These are phyloP conservation scores for Sclerotinia subarctica DNA, from an alignment of 2,329 filamentous ascomycete genomes.

Conservation along the genomic window DNA sequence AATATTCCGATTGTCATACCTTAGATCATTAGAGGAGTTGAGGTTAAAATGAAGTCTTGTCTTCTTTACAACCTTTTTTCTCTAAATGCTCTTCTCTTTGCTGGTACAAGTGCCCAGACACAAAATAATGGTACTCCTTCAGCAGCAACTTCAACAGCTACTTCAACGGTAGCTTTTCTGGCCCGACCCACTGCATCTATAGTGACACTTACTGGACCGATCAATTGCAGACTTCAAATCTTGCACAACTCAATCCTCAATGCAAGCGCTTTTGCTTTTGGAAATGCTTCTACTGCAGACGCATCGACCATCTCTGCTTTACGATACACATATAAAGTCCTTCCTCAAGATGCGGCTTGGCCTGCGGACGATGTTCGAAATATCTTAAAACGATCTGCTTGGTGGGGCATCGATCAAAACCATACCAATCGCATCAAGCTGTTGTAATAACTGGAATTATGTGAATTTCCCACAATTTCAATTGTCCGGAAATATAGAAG, in stretches of 20 bases:
- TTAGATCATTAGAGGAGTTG: not conserved
- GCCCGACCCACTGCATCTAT: not conserved
- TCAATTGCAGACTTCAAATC: not conserved
- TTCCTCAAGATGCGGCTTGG: constrained; percentile 42
- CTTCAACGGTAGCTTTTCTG: not conserved
- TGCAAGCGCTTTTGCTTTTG: constrained; percentile 10
- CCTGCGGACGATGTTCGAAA: constrained; percentile 48
- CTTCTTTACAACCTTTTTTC: not conserved
- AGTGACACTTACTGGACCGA: not conserved
- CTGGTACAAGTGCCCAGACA: not conserved
- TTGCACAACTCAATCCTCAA: constrained; percentile 11
- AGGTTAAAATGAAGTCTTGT: constrained; percentile 10
- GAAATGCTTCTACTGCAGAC: constrained; percentile 2
- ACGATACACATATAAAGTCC: constrained; percentile 25
- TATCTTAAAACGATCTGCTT: constrained; percentile 47
- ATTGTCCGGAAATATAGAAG: not conserved
- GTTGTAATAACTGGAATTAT: not conserved
- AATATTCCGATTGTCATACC: not conserved
- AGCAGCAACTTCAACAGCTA: not conserved
- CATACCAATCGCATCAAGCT: constrained; percentile 42
- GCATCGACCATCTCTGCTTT: not conserved
- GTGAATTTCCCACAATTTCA: not conserved
- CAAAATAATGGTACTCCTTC: not conserved
- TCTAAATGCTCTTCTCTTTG: not conserved
- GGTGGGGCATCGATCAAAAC: constrained; percentile 45